phyloP scores from a whole-genome alignment of 768 basidiomycete genomes.

The Trametes meyenii region DNA sequence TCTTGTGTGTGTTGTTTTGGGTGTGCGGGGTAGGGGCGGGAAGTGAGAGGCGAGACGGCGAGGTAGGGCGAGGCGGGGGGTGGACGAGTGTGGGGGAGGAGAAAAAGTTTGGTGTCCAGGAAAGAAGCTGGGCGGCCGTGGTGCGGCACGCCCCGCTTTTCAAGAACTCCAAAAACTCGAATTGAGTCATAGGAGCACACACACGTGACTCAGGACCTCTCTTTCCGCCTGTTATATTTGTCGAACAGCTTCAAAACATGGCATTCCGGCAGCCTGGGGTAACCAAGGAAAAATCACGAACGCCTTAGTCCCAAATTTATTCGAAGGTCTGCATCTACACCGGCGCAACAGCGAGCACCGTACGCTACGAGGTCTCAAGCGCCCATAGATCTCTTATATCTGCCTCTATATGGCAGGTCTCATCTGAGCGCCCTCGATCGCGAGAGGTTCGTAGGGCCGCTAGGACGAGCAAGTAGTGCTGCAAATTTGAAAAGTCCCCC shows the following conservation, averaged over 20 bases:
- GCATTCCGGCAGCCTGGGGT: not conserved
- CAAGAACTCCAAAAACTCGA: slow-evolving; percentile 21
- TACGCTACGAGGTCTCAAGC: no score
- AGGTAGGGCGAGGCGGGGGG: not conserved
- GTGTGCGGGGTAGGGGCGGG: not conserved
- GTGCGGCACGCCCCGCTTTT: slow-evolving; percentile 14
- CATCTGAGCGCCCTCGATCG: no score
- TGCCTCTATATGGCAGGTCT: no score
- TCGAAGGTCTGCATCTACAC: not conserved
- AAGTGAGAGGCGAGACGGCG: not conserved
- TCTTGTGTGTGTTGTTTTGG: slow-evolving; percentile 34
- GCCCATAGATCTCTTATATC: no score
- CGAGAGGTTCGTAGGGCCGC: no score
- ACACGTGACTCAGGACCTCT: slow-evolving; percentile 14
- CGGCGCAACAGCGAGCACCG: no score
- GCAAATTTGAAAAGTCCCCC: no score
- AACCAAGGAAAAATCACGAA: no score
- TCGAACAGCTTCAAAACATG: not conserved
- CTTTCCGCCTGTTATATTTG: slow-evolving; percentile 8
- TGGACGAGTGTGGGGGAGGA: not conserved
- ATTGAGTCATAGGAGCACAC: slow-evolving; percentile 22
- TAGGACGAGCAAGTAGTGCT: no score
- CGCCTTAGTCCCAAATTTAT: no score
- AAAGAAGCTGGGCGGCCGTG: slow-evolving; percentile 2
- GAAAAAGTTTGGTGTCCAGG: slow-evolving; percentile 9